These are phyloP conservation scores for Aspergillus saccharolyticus DNA, from an alignment of 495 filamentous ascomycete species.

Conservation along the genomic window DNA sequence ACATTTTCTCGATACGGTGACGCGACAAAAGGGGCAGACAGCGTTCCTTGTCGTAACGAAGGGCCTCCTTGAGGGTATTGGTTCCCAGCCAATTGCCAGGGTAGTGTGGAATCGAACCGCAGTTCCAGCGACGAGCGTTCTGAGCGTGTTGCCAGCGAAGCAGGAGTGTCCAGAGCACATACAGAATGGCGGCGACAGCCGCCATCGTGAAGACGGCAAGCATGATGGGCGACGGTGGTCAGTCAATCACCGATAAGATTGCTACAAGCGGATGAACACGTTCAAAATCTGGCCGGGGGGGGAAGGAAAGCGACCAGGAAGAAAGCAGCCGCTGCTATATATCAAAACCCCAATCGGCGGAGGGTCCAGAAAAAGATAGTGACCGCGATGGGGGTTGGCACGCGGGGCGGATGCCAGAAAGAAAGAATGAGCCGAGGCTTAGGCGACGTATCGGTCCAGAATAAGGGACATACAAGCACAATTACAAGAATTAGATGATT, in stretches of 20 bases:
- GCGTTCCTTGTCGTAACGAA: slow-evolving; percentile 29
- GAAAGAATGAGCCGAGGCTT: not conserved
- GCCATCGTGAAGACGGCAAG: not conserved
- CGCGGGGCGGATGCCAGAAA: not conserved
- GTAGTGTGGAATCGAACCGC: slow-evolving; percentile 26
- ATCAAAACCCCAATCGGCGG: not conserved
- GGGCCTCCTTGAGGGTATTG: slow-evolving; percentile 21
- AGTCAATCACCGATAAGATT: not conserved
- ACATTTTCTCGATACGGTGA: slow-evolving; percentile 20
- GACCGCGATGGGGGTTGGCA: not conserved
- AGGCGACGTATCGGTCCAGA: not conserved
- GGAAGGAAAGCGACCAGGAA: not conserved
- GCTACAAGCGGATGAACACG: not conserved
- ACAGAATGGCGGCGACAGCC: not conserved
- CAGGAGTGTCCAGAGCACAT: not conserved
- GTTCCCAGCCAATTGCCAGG: slow-evolving; percentile 33
- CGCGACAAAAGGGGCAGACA: slow-evolving; percentile 20
- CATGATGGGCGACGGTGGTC: not conserved
- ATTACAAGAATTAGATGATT: not conserved
- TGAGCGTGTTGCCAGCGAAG: slow-evolving; percentile 20
- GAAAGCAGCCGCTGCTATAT: not conserved
- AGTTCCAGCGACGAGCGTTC: slow-evolving; percentile 26
- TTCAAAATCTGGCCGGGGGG: not conserved
- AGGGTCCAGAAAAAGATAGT: not conserved
- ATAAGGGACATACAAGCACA: not conserved